Evolutionary conservation across 2,329 filamentous ascomycete genomes (phyloP).

Genomic region (Myriosclerotinia scirpicola): DNA sequence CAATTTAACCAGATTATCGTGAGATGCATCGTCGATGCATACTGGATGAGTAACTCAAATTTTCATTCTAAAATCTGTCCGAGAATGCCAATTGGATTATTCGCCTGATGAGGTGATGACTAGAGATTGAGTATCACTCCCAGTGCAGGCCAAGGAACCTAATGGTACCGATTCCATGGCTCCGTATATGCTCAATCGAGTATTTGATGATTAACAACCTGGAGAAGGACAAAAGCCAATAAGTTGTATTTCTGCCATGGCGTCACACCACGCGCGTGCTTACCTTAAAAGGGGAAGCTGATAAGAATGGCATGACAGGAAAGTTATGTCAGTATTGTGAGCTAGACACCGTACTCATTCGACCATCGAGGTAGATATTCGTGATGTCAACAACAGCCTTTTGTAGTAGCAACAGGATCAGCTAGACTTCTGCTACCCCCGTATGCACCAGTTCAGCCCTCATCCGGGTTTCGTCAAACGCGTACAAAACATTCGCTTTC

Average conservation of each 20-base stretch:
- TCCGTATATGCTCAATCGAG: neutral
- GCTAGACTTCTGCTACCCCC: conserved; percentile 13
- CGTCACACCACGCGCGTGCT: neutral
- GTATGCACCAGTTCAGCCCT: neutral
- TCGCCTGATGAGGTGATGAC: conserved; percentile 1
- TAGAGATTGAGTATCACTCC: neutral
- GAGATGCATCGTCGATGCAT: conserved; percentile 4
- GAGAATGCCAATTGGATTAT: neutral
- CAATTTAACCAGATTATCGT: neutral
- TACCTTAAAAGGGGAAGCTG: neutral
- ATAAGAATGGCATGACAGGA: neutral
- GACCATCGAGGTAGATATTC: neutral
- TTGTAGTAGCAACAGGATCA: conserved; percentile 1
- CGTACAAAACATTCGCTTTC: neutral
- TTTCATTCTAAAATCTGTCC: neutral
- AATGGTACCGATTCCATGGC: neutral
- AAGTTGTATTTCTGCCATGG: conserved; percentile 6
- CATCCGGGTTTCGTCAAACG: neutral
- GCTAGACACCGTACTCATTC: neutral
- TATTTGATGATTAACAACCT: neutral
- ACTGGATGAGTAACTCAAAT: neutral
- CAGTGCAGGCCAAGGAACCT: neutral
- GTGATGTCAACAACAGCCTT: neutral
- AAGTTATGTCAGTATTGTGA: neutral
- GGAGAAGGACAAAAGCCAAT: neutral